Base-by-base conservation (phyloP, 139 green algal species). In the Eudorina sp. region DNA sequence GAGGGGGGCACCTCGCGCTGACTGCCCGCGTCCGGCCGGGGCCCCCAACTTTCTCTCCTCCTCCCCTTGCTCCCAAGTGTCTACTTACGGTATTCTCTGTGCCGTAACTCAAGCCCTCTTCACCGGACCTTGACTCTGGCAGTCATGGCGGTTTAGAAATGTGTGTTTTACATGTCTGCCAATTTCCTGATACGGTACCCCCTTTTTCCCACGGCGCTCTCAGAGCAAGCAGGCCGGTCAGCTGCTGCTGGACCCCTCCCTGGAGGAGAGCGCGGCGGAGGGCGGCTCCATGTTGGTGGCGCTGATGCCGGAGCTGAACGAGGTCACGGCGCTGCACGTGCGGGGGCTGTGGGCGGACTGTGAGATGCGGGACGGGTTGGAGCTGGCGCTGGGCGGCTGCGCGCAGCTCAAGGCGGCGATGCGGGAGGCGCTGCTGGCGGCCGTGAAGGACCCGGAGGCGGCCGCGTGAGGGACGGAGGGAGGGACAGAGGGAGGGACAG, bases 341-440 rank as follows among this genome's bases (percentile, higher is more conserved):
- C 76, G 55, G 23, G 95, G 95, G 16, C 38, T 60, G 29, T 96
- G 94, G 94, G 85, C 46, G 75, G 66, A 86, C 34, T 62, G 53
- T 4, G 46, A 92, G 73, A 78, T 87, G 21, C 88, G 66, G 8
- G 91, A 94, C 46, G 92, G 70, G 38, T 68, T 97, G 41, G 90
- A 96, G 76, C 79, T 98, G 72, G 91, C 88, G 83, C 89, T 97
- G 91, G 92, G 95, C 3, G 94, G 93, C 4, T 97, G 95, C 83
- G 43, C 70, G n/a, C 95, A 96, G 86, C 92, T 97, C 69, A 90
- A 93, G 40, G 58, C 29, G 21, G 66, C 84, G 9, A 90, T 92
- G 83, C 60, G 92, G 48, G 86, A 95, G 8, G 45, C 62, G 31
- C 76, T 92, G 53, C 1, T 89, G 46, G 55, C 69, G 46, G 76